Evolutionary conservation across 2,329 filamentous ascomycete species (phyloP).

Genomic region (Penicillium sp.): DNA sequence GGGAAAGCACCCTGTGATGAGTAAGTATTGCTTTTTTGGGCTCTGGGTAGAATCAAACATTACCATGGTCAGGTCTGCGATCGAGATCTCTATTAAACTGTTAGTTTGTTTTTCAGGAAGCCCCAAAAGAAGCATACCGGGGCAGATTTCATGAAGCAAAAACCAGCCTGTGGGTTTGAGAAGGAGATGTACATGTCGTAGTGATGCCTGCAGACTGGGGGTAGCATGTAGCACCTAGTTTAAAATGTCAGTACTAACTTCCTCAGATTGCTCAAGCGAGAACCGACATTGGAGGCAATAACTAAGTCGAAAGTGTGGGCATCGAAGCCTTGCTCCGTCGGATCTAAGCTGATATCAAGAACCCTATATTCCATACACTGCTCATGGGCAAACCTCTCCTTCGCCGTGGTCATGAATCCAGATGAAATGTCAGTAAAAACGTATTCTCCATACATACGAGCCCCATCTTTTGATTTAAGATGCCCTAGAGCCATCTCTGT

Average conservation of each 20-base stretch:
- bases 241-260: background rate
- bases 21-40: background rate
- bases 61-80: conserved; percentile 5
- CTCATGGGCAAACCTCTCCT: background rate
- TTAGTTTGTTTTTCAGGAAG: background rate
- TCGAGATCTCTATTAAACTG: conserved; percentile 2
- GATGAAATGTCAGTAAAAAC: conserved; percentile 20
- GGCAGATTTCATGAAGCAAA: conserved; percentile 45
- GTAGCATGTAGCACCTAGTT: conserved; percentile 19
- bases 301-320: conserved; percentile 7
- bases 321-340: conserved; percentile 6
- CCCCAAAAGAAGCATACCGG: background rate
- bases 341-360: conserved; percentile 7
- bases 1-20: background rate
- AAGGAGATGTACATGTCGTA: conserved; percentile 27
- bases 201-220: conserved; percentile 17
- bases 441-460: conserved; percentile 11
- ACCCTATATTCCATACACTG: conserved; percentile 3
- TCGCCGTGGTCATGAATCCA: conserved; percentile 6
- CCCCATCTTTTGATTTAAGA: conserved; percentile 1
- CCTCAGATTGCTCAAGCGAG: background rate
- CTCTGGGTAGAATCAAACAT: background rate
- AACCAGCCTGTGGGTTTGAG: conserved; percentile 49
- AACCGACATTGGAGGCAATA: conserved; percentile 10
- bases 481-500: conserved; percentile 9